phyloP scores from a whole-genome alignment of 2,329 filamentous ascomycete species.

The Fusarium sp. region DNA sequence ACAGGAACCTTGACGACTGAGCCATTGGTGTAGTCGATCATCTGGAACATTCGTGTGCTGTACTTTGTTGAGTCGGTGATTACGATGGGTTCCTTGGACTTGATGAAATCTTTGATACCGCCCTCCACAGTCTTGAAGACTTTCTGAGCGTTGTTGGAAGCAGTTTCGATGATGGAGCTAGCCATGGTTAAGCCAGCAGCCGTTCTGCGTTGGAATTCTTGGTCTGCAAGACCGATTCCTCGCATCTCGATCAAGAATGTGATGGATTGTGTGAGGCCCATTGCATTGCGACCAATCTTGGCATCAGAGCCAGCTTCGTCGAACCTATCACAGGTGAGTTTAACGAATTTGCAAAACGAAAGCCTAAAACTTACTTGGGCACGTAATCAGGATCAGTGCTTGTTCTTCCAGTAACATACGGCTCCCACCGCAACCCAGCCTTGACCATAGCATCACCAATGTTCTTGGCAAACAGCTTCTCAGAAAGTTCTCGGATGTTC shows the following conservation, averaged over 20 bases:
- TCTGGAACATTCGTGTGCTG: constrained; percentile 39
- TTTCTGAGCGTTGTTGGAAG: constrained; percentile 44
- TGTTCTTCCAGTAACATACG: constrained; percentile 43
- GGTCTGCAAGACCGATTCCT: constrained; percentile 47
- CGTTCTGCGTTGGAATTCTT: constrained; percentile 48
- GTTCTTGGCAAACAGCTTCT: constrained; percentile 45
- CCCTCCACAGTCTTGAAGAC: constrained; percentile 44
- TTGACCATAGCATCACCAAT: constrained; percentile 47
- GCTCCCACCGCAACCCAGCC: constrained; percentile 45
- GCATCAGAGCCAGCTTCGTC: constrained; percentile 47
- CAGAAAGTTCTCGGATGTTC: constrained; percentile 46
- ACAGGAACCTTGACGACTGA: constrained; percentile 45
- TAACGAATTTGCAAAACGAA: accelerated
- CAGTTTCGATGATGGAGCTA: constrained; percentile 46
- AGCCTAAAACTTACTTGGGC: background rate
- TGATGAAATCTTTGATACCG: constrained; percentile 45
- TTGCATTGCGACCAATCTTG: constrained; percentile 48
- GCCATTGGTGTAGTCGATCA: constrained; percentile 46
- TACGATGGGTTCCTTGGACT: constrained; percentile 45
- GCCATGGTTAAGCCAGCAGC: constrained; percentile 46
- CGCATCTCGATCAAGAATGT: constrained; percentile 49
- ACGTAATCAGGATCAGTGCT: constrained; percentile 31
- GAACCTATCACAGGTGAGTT: constrained; percentile 15
- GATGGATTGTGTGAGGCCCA: constrained; percentile 47
- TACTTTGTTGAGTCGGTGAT: constrained; percentile 44